Evolutionary conservation across 805 yeast species (phyloP).

Genomic region (Wickerhamia fluorescens): DNA sequence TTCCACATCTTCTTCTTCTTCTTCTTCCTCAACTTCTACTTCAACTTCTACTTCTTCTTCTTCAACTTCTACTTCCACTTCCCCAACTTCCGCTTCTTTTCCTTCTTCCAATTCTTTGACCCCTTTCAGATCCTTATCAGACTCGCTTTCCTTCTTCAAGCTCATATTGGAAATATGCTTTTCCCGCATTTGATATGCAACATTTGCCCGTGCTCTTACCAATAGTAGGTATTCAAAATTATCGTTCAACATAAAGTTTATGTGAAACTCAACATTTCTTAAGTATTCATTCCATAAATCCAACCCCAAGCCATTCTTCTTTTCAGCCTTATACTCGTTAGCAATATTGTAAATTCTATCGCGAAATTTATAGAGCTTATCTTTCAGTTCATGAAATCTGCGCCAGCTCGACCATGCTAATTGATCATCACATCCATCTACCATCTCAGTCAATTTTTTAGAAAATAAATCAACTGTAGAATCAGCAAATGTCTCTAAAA

Average conservation of each 20-base stretch:
- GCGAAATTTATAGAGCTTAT: slow-evolving; percentile 45
- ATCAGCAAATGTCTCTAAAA: slow-evolving; percentile 69
- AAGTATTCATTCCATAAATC: slow-evolving; percentile 27
- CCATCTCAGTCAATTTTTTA: slow-evolving; percentile 40
- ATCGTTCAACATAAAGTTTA: slow-evolving; percentile 48
- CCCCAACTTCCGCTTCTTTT: slow-evolving; percentile 1
- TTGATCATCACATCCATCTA: slow-evolving; percentile 7
- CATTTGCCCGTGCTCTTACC: slow-evolving; percentile 37
- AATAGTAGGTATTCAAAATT: slow-evolving; percentile 48
- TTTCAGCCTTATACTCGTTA: slow-evolving; percentile 10
- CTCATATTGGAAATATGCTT: slow-evolving; percentile 10
- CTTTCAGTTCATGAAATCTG: slow-evolving; percentile 50
- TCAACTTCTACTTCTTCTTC: slow-evolving; percentile 1
- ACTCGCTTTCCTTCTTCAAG: slow-evolving; percentile 5
- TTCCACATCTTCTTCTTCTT: background rate
- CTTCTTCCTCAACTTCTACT: slow-evolving; percentile 1
- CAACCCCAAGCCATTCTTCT: slow-evolving; percentile 24
- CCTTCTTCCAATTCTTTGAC: slow-evolving; percentile 1
- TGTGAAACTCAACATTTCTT: slow-evolving; percentile 36
- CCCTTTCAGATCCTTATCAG: slow-evolving; percentile 1
- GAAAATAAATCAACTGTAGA: slow-evolving; percentile 60
- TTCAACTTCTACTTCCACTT: slow-evolving; percentile 1
- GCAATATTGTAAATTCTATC: slow-evolving; percentile 39
- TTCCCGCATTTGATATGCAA: slow-evolving; percentile 36
- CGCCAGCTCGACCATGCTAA: slow-evolving; percentile 35